These are phyloP conservation scores for Trametes meyenii DNA, from an alignment of 768 basidiomycete species.

Conservation along the genomic window DNA sequence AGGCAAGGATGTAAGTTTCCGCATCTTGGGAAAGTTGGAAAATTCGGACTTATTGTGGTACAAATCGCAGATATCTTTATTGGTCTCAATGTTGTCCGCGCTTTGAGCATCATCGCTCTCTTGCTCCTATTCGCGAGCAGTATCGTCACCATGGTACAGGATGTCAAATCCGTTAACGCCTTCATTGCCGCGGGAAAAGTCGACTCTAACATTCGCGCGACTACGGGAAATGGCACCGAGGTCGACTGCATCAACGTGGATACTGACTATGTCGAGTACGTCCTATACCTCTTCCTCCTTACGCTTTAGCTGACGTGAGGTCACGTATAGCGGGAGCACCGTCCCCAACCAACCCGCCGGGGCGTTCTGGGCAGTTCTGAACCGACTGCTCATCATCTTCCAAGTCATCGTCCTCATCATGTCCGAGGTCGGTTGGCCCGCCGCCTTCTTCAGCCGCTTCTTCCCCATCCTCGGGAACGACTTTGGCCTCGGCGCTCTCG, in stretches of 20 bases:
- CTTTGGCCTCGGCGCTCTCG: slow-evolving; percentile 87
- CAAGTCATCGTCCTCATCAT: slow-evolving; percentile 80
- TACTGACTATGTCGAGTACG: slow-evolving; percentile 80
- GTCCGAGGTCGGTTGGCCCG: slow-evolving; percentile 83
- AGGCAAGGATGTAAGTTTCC: slow-evolving; percentile 21
- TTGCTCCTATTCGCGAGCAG: slow-evolving; percentile 42
- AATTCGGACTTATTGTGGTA: background rate
- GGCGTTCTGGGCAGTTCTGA: slow-evolving; percentile 88
- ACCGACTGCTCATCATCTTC: slow-evolving; percentile 84
- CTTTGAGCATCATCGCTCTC: slow-evolving; percentile 47
- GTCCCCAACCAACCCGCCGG: slow-evolving; percentile 92
- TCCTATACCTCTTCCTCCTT: slow-evolving; percentile 11
- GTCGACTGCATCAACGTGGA: slow-evolving; percentile 44
- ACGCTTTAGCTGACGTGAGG: background rate
- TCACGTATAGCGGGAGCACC: slow-evolving; percentile 58
- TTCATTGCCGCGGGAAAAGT: slow-evolving; percentile 49
- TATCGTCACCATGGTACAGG: slow-evolving; percentile 71
- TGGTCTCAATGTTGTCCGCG: slow-evolving; percentile 76
- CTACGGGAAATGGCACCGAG: slow-evolving; percentile 18
- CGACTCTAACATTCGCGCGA: slow-evolving; percentile 15
- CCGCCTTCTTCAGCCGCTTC: slow-evolving; percentile 76
- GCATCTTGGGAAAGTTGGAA: background rate
- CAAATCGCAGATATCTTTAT: slow-evolving; percentile 59
- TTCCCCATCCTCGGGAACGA: slow-evolving; percentile 84
- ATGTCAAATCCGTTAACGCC: slow-evolving; percentile 73